Base-by-base conservation (phyloP, 768 basidiomycete genomes). In the Pleurotus cornucopiae region DNA sequence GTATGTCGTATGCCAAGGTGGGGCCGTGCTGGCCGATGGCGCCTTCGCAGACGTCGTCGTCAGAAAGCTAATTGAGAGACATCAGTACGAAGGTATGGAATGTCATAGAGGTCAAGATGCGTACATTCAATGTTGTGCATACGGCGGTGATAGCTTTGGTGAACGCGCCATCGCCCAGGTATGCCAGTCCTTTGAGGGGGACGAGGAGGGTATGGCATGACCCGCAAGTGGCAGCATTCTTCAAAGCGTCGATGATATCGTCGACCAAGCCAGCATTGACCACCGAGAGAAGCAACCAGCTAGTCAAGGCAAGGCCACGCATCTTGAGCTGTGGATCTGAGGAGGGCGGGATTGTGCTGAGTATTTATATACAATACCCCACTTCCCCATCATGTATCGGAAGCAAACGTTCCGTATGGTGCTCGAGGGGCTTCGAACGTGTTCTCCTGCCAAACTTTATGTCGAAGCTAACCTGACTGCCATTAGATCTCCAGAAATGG, bases 11-110 rank as follows among this genome's bases (percentile, higher is more conserved):
- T 0, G 83, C 82, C 43, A 86, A 64, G 55, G 84, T 80, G 2
- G 84, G 83, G 2, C 76, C 83, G 65, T 83, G 79, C 45, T 76
- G 68, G 4, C 58, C 65, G 46, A 85, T 63, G 2, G 76, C 67
- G 23, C 85, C 84, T 49, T 72, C 67, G 63, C 85, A 86, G 14
- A 86, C 82, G 62, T 86, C 83, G 5, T 70, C 67, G 62, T 83
- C 83, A 61, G 78, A 74, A 4, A 78, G 66, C 82, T 82, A 11
- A 34, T 34, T 9, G 55, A 40, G 40, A 18, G 34, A 4, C 4
- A 7, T 18, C 18, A n/a, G 4, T 45, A 45, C 4, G 45, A 38
- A 37, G 23, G 37, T 14, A 12, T 4, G 46, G 7, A 23, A 49
- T 34, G 37, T 16, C 39, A 40, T 2, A 21, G 21, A 11, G 3